These are phyloP conservation scores for Cenchrus americanus DNA, from an alignment of 176 grass and related monocot species.

Conservation along the genomic window DNA sequence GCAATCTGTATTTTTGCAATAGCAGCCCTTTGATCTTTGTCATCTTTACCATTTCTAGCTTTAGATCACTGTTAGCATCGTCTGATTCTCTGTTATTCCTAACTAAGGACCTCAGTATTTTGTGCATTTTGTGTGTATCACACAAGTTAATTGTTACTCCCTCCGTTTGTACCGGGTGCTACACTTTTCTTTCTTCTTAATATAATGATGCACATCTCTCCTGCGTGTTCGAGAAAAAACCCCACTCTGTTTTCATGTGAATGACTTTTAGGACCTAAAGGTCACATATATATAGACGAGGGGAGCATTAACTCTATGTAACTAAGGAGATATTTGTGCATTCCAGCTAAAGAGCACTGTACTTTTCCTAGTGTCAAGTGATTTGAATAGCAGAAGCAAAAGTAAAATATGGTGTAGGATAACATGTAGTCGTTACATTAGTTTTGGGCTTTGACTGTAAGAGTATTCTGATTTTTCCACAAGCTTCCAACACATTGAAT, in stretches of 20 bases:
- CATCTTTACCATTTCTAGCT: conserved; percentile 15
- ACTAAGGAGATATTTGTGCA: not conserved
- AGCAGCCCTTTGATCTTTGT: not conserved
- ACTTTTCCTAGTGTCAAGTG: not conserved
- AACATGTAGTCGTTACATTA: not conserved
- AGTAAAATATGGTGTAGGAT: not conserved
- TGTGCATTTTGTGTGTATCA: conserved; percentile 19
- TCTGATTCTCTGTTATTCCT: conserved; percentile 1
- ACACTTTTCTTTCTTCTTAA: too few species aligned
- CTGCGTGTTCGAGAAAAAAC: too few species aligned
- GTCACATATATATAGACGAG: too few species aligned
- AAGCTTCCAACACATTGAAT: conserved; percentile 3
- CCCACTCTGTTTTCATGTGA: too few species aligned
- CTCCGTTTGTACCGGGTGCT: too few species aligned
- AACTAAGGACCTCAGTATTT: not conserved
- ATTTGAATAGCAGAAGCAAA: conserved; percentile 35
- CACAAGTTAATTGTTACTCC: not conserved
- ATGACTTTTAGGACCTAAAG: too few species aligned
- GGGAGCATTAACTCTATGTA: not conserved
- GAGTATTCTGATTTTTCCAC: not conserved
- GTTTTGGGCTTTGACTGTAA: conserved; percentile 17
- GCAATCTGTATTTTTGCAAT: not conserved
- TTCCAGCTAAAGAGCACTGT: not conserved
- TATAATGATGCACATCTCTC: too few species aligned
- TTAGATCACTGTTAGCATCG: not conserved